These are phyloP conservation scores for Saprolegnia parasitica DNA, from an alignment of 352 stramenopile genomes.

Conservation along the genomic window DNA sequence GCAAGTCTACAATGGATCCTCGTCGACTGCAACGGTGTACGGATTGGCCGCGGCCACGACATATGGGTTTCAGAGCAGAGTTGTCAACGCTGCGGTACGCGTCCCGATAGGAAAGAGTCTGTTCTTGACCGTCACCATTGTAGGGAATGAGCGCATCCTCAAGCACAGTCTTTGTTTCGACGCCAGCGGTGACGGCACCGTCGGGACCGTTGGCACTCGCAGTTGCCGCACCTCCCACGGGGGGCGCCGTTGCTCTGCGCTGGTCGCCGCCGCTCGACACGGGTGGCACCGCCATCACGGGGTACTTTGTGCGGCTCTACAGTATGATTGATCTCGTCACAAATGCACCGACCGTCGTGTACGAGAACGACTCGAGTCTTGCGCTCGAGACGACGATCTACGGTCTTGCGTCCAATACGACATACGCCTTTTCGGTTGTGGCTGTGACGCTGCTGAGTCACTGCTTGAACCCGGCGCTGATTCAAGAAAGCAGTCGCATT, in stretches of 20 bases:
- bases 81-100: neutral
- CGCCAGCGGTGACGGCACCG: neutral
- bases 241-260: neutral
- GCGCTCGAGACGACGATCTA: neutral
- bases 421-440: neutral
- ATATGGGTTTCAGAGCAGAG: neutral
- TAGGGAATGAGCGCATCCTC: conserved; percentile 1
- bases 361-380: neutral
- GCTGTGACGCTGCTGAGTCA: neutral
- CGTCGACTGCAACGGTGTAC: neutral
- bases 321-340: neutral
- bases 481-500: conserved; percentile 7
- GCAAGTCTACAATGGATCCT: neutral
- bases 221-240: neutral
- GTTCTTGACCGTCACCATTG: neutral
- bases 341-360: neutral
- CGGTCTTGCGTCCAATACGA: neutral
- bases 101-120: neutral
- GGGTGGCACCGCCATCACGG: neutral
- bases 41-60: neutral
- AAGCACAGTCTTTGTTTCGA: neutral
- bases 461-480: neutral
- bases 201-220: neutral
- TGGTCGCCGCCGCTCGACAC: neutral
- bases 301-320: conserved; percentile 1